Evolutionary conservation across 192 early-diverging fungal species (phyloP), one percentile per base, ranked within the genome.

Genomic region (Dispira simplex): DNA sequence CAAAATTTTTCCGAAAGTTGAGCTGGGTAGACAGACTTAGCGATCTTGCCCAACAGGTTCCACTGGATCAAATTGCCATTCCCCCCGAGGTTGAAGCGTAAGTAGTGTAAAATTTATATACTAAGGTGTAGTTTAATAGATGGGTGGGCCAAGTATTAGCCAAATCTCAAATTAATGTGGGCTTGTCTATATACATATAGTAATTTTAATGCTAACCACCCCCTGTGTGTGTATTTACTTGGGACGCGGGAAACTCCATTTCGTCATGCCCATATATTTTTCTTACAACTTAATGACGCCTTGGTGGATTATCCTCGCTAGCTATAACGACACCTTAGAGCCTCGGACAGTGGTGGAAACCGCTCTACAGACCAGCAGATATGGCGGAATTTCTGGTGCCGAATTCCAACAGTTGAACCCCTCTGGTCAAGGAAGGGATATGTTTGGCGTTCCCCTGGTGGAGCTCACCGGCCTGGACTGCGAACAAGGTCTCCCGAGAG

Each of bases 1-100:
- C 92, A 51, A 97, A 97, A 74, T 97, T 97, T 76, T 75, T 82
- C 16, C 73, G 78, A 53, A 97, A 97, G 73, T 73, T 97, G 11
- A 76, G 79, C 63, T 97, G 92, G 76, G 71, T 93, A 39, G 73
- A 85, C 53, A 86, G 70, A 44, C 75, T 95, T 44, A 73, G 82
- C 14, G 74, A 86, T 23, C 77, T 97, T 44, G 83, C 80, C 14
- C 62, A 60, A 49, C 67, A 71, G 9, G 80, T 95, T 43, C 86
- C 88, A 12, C 71, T 93, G 21, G 74, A 82, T 49, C 84, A 90
- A 64, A 80, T 92, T 52, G 77, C 82, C 20, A 85, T 95, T 32
- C 92, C 94, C 8, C 78, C 78, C 20, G 70, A 77, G 39, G 81
- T 90, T 18, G 73, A 77, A 39, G 68, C 74, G 73, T 87, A 85